Conservation (phyloP, 805 yeast species). For the Candida golubevii region DNA sequence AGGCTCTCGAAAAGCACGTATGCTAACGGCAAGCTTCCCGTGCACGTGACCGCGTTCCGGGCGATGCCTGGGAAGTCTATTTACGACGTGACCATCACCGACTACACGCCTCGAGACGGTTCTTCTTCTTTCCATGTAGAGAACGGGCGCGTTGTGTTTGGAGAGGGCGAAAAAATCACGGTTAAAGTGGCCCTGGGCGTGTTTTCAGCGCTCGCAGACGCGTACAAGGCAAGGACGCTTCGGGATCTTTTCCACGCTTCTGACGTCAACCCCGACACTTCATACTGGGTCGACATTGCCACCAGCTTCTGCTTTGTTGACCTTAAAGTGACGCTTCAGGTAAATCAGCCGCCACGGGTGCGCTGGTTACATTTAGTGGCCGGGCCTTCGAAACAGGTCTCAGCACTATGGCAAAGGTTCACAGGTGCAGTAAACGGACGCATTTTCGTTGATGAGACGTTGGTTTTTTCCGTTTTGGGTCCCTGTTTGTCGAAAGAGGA, state of each 20-base stretch:
- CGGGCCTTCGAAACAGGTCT: background rate
- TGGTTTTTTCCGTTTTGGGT: conserved; percentile 1
- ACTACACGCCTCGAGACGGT: conserved; percentile 6
- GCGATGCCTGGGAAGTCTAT: conserved; percentile 4
- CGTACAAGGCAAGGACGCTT: conserved; percentile 4
- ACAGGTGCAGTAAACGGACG: background rate
- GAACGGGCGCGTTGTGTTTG: conserved; percentile 2
- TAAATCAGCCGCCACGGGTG: conserved; percentile 3
- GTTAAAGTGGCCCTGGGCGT: conserved; percentile 1
- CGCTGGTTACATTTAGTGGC: background rate
- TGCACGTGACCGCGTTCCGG: conserved; percentile 15
- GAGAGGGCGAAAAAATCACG: background rate
- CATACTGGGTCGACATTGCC: conserved; percentile 9
- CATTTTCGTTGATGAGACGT: background rate
- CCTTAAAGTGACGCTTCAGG: background rate
- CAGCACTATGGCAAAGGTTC: conserved; percentile 6
- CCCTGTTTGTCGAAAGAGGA: background rate
- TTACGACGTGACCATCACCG: conserved; percentile 11
- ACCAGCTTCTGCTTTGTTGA: conserved; percentile 9
- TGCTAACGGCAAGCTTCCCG: conserved; percentile 5
- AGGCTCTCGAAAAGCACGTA: background rate
- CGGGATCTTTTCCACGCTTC: conserved; percentile 5
- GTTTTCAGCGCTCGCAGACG: conserved; percentile 3
- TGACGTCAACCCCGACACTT: conserved; percentile 5
- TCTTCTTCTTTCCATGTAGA: conserved; percentile 1